phyloP scores from a whole-genome alignment of 1,284 basidiomycete species.

The Earliella scabrosa region DNA sequence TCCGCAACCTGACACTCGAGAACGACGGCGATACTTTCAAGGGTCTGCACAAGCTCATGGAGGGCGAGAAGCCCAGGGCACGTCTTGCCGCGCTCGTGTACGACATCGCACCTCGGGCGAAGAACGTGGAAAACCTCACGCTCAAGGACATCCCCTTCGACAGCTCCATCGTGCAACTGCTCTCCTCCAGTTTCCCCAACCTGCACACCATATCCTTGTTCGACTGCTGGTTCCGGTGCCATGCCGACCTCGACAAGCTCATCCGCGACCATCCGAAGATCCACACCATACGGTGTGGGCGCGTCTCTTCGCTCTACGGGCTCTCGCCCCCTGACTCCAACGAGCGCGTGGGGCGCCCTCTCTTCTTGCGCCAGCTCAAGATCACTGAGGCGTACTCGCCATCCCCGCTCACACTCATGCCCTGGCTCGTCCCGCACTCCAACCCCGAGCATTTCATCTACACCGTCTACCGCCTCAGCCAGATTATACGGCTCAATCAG shows the following conservation, averaged over 20 bases:
- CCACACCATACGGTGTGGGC: constrained; percentile 19
- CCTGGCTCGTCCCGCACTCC: constrained; percentile 17
- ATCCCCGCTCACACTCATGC: constrained; percentile 19
- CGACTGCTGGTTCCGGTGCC: constrained; percentile 23
- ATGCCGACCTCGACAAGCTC: constrained; percentile 16
- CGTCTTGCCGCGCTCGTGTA: constrained; percentile 11
- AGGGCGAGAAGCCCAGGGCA: neutral
- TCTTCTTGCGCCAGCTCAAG: constrained; percentile 16
- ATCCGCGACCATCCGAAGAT: constrained; percentile 13
- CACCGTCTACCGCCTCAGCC: constrained; percentile 19
- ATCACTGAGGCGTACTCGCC: constrained; percentile 23
- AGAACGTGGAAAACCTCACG: constrained; percentile 11
- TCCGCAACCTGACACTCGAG: constrained; percentile 19
- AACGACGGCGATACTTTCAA: neutral
- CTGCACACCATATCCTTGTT: constrained; percentile 16
- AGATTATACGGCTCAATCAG: constrained; percentile 19
- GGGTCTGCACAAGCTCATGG: constrained; percentile 4
- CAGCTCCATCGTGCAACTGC: constrained; percentile 6
- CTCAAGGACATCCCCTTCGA: constrained; percentile 19
- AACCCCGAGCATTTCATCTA: constrained; percentile 17
- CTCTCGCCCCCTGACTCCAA: neutral
- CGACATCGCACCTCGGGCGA: constrained; percentile 10
- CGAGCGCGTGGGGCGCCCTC: neutral
- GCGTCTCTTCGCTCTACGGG: constrained; percentile 16
- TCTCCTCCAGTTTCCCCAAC: constrained; percentile 10